Conservation (phyloP, 345 rosid genomes). For the Alliaria petiolata region DNA sequence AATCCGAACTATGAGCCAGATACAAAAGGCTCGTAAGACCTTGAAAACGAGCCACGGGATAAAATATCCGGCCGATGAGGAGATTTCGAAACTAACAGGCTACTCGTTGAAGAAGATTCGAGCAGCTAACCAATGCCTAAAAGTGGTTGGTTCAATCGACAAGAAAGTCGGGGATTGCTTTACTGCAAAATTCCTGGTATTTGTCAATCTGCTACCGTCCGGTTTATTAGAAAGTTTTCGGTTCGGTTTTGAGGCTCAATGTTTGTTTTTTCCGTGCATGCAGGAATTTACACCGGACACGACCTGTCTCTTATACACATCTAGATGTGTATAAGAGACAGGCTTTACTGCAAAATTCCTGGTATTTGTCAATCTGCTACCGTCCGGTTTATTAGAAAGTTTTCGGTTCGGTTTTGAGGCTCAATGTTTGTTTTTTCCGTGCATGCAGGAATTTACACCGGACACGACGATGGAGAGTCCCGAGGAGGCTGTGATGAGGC, state of each 20-base stretch:
- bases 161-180: slow-evolving; percentile 50
- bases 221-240: neutral
- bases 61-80: slow-evolving; percentile 53
- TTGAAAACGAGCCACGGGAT: slow-evolving; percentile 43
- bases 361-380: slow-evolving; percentile 35
- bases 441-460: slow-evolving; percentile 54
- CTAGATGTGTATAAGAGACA: too few relatives aligned
- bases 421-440: neutral
- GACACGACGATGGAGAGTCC: slow-evolving; percentile 49
- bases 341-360: slow-evolving; percentile 43
- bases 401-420: neutral
- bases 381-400: neutral
- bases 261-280: too few relatives aligned
- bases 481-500: slow-evolving; percentile 50
- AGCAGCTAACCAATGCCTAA: slow-evolving; percentile 64
- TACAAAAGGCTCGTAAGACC: slow-evolving; percentile 63
- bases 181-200: slow-evolving; percentile 57
- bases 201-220: neutral
- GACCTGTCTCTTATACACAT: too few relatives aligned
- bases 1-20: slow-evolving; percentile 48
- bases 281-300: too few relatives aligned
- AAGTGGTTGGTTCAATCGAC: slow-evolving; percentile 77
- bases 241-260: neutral
- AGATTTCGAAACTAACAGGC: slow-evolving; percentile 58
- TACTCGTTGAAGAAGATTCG: slow-evolving; percentile 59